Evolutionary conservation across 495 filamentous ascomycete species (phyloP), one percentile per base, ranked within the genome.

Genomic region (Cenococcum geophilum): DNA sequence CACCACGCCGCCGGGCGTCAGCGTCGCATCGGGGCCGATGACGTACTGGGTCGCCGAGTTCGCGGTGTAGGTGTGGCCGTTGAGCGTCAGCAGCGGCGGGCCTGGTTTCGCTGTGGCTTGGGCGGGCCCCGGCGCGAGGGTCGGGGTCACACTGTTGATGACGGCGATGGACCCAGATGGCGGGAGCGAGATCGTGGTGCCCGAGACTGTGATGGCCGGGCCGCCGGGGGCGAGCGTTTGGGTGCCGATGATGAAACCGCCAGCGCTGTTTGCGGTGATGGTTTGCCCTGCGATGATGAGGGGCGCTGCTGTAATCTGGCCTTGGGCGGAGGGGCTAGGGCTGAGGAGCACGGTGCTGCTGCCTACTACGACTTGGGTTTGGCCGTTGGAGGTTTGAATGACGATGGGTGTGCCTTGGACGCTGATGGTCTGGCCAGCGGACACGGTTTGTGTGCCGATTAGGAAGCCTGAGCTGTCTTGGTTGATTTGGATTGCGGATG

Each of bases 171-270:
- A 62, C 1, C 63, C 66, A 25, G 63, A 66, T 57, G 66, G 55
- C 40, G 50, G 27, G 16, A 69, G 66, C 10, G 66, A 69, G 4
- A 63, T 16, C 3, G 58, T 64, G 5, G 66, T 65, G 5, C 66
- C 63, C 20, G 61, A 62, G 35, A 69, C 49, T 1, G 66, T 69
- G 21, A 69, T 60, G 8, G 66, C 59, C 6, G 55, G 55, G 22
- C 66, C 63, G 25, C 66, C 66, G 14, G 66, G 63, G 8, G n/a
- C 5, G 12, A 69, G 59, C 4, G 66, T 69, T 54, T 69, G 66
- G 4, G 37, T 32, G 25, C 23, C 35, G 18, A 69, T n/a, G 11
- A 69, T 25, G 36, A 58, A 68, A n/a, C 57, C 27, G 11, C 47
- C 40, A 5, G 20, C 21, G 8, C 22, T 21, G 32, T 59, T 64